Percentiles rank a stretch among this genome's conserved stretches.
Conservation (phyloP, 805 yeast species). For the Isabelozyma rhagii region DNA sequence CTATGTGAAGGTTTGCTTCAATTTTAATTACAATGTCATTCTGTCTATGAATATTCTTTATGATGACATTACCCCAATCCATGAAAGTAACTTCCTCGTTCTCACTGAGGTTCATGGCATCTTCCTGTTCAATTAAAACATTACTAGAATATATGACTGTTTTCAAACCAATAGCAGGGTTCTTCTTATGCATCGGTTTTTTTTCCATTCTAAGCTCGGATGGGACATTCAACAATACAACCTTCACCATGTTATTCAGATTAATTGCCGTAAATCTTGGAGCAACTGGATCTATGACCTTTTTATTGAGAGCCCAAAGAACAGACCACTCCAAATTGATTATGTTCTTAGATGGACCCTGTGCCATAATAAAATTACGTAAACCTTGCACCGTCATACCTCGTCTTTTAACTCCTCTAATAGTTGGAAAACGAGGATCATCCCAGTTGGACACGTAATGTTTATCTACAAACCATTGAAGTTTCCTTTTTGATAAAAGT, state of each 20-base stretch:
- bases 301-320: conserved; percentile 97
- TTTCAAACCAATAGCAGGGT: conserved; percentile 85
- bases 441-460: conserved; percentile 90
- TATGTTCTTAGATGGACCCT: conserved; percentile 97
- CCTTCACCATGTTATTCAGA: conserved; percentile 60
- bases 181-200: conserved; percentile 93
- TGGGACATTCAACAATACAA: conserved; percentile 68
- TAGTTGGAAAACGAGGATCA: conserved; percentile 99
- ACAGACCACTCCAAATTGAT: conserved; percentile 96
- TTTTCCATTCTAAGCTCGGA: conserved; percentile 58
- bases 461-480: conserved; percentile 98
- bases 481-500: conserved; percentile 90
- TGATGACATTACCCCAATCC: conserved; percentile 97
- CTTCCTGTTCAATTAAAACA: conserved; percentile 81
- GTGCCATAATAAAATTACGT: conserved; percentile 86
- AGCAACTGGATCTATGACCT: conserved; percentile 93
- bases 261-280: conserved; percentile 91
- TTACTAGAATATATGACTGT: conserved; percentile 63
- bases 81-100: conserved; percentile 94
- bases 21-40: conserved; percentile 58
- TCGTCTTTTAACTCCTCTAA: conserved; percentile 98
- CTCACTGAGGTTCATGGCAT: conserved; percentile 62
- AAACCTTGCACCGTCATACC: conserved; percentile 99
- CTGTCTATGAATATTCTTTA: conserved; percentile 65
- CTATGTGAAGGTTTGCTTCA: conserved; percentile 79